A percentile compares a stretch with the other conserved stretches of the same genome.
phyloP scores from a whole-genome alignment of 441 rosid species.

The Isatis lusitanica region DNA sequence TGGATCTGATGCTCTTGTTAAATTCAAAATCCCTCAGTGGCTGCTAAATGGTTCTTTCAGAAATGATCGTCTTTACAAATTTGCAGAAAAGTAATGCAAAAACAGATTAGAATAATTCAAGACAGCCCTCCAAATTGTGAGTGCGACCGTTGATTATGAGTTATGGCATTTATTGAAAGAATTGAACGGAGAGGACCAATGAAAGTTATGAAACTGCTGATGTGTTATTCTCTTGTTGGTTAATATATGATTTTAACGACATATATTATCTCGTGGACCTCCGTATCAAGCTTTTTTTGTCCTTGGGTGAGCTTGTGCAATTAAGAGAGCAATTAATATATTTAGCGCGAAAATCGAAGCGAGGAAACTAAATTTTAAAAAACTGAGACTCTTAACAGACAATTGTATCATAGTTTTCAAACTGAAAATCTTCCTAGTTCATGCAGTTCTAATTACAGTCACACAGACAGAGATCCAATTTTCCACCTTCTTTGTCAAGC shows the following conservation, averaged over 20 bases:
- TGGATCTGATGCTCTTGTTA: not conserved
- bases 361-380: too few species aligned
- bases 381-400: too few species aligned
- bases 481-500: not conserved
- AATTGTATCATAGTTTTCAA: too few species aligned
- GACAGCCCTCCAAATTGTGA: conserved; percentile 11
- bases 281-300: conserved; percentile 13
- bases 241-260: not conserved
- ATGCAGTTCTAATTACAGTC: too few species aligned
- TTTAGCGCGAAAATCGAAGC: too few species aligned
- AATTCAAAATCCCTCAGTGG: not conserved
- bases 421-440: too few species aligned
- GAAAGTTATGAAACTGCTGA: not conserved
- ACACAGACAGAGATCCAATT: too few species aligned
- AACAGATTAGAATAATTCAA: not conserved
- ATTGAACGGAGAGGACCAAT: not conserved
- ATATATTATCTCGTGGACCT: conserved; percentile 13
- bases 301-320: not conserved
- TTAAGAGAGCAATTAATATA: too few species aligned
- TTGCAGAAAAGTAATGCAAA: not conserved
- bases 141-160: not conserved
- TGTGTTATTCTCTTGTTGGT: not conserved
- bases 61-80: not conserved
- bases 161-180: not conserved
- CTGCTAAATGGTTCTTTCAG: not conserved